Percentiles rank a stretch among this genome's conserved stretches.
Conservation (phyloP, 225 moss, liverwort and hornwort genomes). For the Rhytidiadelphus loreus region DNA sequence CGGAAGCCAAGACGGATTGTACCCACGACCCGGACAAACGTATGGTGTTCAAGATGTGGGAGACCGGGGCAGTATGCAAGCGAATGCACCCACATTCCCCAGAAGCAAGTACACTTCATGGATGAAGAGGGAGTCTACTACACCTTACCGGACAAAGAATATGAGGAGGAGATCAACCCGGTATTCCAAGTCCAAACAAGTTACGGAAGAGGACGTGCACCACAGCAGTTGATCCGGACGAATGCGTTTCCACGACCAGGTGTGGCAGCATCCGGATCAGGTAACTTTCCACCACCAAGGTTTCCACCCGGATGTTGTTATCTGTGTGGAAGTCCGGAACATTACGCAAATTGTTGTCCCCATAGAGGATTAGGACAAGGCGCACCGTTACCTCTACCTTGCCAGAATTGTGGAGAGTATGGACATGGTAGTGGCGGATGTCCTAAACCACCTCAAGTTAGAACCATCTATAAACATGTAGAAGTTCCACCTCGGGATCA, state of each 20-base stretch:
- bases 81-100: accelerated
- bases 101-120: not conserved
- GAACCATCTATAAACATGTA: not conserved
- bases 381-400: accelerated
- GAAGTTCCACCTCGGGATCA: not conserved
- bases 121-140: not conserved
- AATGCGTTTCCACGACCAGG: accelerated
- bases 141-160: accelerated
- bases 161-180: accelerated
- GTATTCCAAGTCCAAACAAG: too few species aligned
- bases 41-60: too few species aligned
- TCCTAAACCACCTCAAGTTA: not conserved
- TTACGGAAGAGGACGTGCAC: not conserved
- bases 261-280: accelerated
- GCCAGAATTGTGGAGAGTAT: not conserved
- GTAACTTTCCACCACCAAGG: not conserved
- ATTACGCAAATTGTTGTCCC: not conserved
- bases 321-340: accelerated
- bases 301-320: not conserved
- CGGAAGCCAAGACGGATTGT: too few species aligned
- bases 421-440: not conserved
- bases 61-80: too few species aligned
- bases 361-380: accelerated
- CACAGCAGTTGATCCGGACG: not conserved
- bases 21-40: accelerated